Evolutionary conservation across 2,329 filamentous ascomycete genomes (phyloP).

Genomic region (Penicillium sp.): DNA sequence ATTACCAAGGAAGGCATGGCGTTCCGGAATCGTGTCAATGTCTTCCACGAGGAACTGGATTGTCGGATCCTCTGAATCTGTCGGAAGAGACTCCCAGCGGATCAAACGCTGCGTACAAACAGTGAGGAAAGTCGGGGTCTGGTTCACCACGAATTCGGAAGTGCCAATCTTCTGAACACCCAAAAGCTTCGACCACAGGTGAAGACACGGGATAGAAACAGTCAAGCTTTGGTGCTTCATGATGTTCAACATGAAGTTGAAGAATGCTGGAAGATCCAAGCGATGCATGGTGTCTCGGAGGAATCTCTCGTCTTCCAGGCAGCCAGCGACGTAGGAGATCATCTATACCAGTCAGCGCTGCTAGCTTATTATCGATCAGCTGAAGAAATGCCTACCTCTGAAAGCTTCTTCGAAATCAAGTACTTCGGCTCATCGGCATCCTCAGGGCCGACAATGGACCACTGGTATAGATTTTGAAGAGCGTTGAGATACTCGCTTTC

Average conservation of each 20-base stretch:
- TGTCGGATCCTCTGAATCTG: slow-evolving; percentile 77
- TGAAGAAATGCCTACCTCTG: slow-evolving; percentile 64
- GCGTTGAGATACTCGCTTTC: slow-evolving; percentile 69
- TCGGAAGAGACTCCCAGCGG: slow-evolving; percentile 82
- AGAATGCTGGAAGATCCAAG: slow-evolving; percentile 71
- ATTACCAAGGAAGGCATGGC: slow-evolving; percentile 93
- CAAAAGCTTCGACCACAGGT: slow-evolving; percentile 84
- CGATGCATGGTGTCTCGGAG: slow-evolving; percentile 60
- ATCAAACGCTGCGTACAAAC: slow-evolving; percentile 81
- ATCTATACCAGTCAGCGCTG: slow-evolving; percentile 56
- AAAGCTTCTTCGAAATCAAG: slow-evolving; percentile 87
- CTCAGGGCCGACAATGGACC: slow-evolving; percentile 75
- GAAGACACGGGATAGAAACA: slow-evolving; percentile 88
- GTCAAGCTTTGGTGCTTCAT: slow-evolving; percentile 84
- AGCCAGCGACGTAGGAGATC: slow-evolving; percentile 80
- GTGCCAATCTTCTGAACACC: slow-evolving; percentile 69
- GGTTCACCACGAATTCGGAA: slow-evolving; percentile 57
- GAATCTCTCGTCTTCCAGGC: slow-evolving; percentile 75
- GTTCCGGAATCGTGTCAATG: slow-evolving; percentile 90
- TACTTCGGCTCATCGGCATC: slow-evolving; percentile 92
- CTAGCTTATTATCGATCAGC: slow-evolving; percentile 12
- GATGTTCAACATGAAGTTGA: slow-evolving; percentile 77
- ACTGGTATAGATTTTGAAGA: slow-evolving; percentile 73
- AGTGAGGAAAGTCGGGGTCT: slow-evolving; percentile 76
- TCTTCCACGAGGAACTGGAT: slow-evolving; percentile 86